Evolutionary conservation across 495 filamentous ascomycete species (phyloP), one percentile per base, ranked within the genome.

Genomic region (Penicillium angulare): DNA sequence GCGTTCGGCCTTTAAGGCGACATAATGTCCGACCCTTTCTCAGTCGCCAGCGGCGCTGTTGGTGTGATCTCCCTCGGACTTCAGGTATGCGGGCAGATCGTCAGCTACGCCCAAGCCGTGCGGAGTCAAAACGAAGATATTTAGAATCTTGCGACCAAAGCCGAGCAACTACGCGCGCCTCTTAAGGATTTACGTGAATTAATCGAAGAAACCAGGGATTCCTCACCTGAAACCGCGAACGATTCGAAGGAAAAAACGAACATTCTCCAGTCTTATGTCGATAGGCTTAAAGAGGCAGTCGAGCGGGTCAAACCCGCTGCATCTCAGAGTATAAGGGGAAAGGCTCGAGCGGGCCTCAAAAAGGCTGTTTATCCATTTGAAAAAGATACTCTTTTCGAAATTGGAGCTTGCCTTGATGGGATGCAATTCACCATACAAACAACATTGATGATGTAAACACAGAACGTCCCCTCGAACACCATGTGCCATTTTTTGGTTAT

Each of bases 21-120:
- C n/a, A n/a, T n/a, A n/a, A 50, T 50, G 47, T 41, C 35, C 36
- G 47, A 50, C 26, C 47, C 47, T 4, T 32, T 50, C 7, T 50
- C 47, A 6, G 23, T 42, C 10, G 16, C 47, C 22, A 33, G 47
- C 2, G 42, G 47, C 26, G 47, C 47, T 5, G 34, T 50, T 21
- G 47, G 47, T 22, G 23, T 50, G 23, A 50, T 50, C 22, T 50
- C 47, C 26, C 22, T 50, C 16, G 47, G 47, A 3, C 27, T 50
- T 1, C 8, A 17, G 4, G 4, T 50, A 31, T 50, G 47, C 36
- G 16, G 15, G 7, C 7, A n/a, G 18, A 41, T 50, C 17, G 38
- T 42, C 36, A 6, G 0, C 15, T 50, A 50, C n/a, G n/a, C 22
- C 3, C 47, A 41, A 33, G 15, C 12, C 20, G 22, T 20, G 27